A percentile compares a stretch with the other conserved stretches of the same genome.
Conservation (phyloP, 768 basidiomycete species). For the Pisolithus orientalis region DNA sequence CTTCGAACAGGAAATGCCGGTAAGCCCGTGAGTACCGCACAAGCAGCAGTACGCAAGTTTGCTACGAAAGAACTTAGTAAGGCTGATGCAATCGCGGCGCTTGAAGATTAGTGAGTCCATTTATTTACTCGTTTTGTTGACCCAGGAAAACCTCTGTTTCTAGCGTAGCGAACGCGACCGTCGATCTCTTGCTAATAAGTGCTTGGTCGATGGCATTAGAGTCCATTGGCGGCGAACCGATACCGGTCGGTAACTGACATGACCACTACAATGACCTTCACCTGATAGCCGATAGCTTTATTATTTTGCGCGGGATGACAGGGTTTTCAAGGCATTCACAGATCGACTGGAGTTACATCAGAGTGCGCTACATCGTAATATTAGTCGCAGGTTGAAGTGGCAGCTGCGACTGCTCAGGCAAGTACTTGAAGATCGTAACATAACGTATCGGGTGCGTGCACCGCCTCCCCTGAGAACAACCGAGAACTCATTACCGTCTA, state of each 20-base stretch:
- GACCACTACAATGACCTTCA: background rate
- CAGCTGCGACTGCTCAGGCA: slow-evolving; percentile 60
- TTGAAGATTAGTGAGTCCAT: slow-evolving; percentile 83
- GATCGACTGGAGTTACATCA: slow-evolving; percentile 36
- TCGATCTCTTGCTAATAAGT: slow-evolving; percentile 76
- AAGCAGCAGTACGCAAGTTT: slow-evolving; percentile 74
- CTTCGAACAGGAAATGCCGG: slow-evolving; percentile 61
- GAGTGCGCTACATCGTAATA: slow-evolving; percentile 39
- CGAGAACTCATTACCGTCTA: slow-evolving; percentile 18
- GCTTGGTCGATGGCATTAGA: slow-evolving; percentile 68
- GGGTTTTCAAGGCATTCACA: slow-evolving; percentile 67
- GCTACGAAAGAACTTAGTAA: slow-evolving; percentile 82
- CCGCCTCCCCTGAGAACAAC: background rate
- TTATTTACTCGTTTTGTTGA: background rate
- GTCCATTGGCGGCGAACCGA: slow-evolving; percentile 50
- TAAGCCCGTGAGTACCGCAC: slow-evolving; percentile 71
- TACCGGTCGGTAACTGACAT: slow-evolving; percentile 54
- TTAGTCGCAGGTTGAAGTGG: slow-evolving; percentile 58
- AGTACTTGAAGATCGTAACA: slow-evolving; percentile 59
- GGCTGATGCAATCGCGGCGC: slow-evolving; percentile 67
- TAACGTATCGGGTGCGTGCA: slow-evolving; percentile 56
- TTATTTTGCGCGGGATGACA: slow-evolving; percentile 90
- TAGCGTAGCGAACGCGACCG: slow-evolving; percentile 85
- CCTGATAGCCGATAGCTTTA: slow-evolving; percentile 43
- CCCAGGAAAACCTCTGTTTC: background rate